Evolutionary conservation across 1,284 basidiomycete species (phyloP).

Genomic region (Austroboletus niveus): DNA sequence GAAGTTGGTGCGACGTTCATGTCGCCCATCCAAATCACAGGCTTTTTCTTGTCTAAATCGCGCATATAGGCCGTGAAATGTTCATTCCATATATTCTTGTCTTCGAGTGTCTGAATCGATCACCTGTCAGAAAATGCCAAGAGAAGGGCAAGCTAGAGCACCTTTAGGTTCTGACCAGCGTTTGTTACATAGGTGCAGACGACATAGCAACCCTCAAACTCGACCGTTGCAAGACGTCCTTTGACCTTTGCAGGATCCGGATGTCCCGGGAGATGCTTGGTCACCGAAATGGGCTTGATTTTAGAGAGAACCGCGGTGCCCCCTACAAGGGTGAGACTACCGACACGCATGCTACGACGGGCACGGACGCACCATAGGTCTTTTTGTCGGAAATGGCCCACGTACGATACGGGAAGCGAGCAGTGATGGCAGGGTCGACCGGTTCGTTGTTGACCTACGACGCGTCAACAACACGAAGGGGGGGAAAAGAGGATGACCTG

Average conservation of each 20-base stretch:
- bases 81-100: conserved; percentile 74
- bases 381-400: conserved; percentile 79
- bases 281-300: conserved; percentile 65
- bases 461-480: conserved; percentile 1
- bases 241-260: conserved; percentile 62
- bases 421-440: conserved; percentile 52
- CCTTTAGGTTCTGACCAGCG: conserved; percentile 79
- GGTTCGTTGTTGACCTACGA: conserved; percentile 65
- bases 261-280: conserved; percentile 69
- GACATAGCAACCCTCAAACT: conserved; percentile 71
- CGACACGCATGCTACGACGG: neutral
- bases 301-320: conserved; percentile 85
- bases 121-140: conserved; percentile 1
- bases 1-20: conserved; percentile 83
- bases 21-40: conserved; percentile 89
- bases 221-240: conserved; percentile 78
- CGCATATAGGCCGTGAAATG: conserved; percentile 75
- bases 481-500: conserved; percentile 16
- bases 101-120: conserved; percentile 57
- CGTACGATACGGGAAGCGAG: conserved; percentile 65
- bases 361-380: conserved; percentile 56
- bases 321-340: conserved; percentile 41
- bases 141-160: conserved; percentile 24
- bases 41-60: conserved; percentile 71
- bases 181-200: conserved; percentile 89